Percentiles rank a stretch among this genome's conserved stretches.
phyloP scores from a whole-genome alignment of 176 grass and related monocot species.

The Urochloa ruziziensis region DNA sequence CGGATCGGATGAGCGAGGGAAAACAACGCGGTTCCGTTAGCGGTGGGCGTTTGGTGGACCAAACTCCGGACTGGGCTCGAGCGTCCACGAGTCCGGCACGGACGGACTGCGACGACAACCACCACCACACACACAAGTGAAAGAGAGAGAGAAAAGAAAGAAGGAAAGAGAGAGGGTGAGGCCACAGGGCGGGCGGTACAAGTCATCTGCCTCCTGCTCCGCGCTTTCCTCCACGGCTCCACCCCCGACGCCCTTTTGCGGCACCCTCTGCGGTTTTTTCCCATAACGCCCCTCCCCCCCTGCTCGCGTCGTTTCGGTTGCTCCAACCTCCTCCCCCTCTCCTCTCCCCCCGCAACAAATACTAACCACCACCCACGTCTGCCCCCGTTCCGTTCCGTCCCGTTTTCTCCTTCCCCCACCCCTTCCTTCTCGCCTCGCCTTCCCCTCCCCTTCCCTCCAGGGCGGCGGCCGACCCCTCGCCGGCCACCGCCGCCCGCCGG shows the following conservation, averaged over 20 bases:
- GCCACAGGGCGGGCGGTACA: not conserved
- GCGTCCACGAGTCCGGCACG: not conserved
- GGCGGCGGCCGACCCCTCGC: conserved; percentile 8
- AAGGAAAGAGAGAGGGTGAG: not conserved
- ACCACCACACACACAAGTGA: not conserved
- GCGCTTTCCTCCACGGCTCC: not conserved
- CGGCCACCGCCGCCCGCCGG: conserved; percentile 2
- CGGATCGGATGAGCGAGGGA: not conserved
- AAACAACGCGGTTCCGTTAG: conserved; percentile 44
- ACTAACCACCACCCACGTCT: not conserved
- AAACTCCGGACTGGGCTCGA: not conserved
- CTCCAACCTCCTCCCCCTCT: not conserved
- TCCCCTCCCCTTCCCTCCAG: not conserved
- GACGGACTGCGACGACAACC: conserved; percentile 25
- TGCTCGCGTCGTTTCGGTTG: not conserved
- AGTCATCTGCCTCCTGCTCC: not conserved
- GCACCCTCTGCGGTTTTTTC: conserved; percentile 24
- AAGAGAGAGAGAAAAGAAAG: no score
- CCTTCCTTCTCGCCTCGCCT: not conserved
- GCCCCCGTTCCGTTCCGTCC: conserved; percentile 22
- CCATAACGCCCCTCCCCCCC: conserved; percentile 12
- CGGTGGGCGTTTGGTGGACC: conserved; percentile 58
- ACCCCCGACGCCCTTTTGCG: not conserved
- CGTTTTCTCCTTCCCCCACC: not conserved
- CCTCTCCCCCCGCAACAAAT: not conserved